phyloP scores from a whole-genome alignment of 2,329 filamentous ascomycete species.

The Exserohilum turcica region DNA sequence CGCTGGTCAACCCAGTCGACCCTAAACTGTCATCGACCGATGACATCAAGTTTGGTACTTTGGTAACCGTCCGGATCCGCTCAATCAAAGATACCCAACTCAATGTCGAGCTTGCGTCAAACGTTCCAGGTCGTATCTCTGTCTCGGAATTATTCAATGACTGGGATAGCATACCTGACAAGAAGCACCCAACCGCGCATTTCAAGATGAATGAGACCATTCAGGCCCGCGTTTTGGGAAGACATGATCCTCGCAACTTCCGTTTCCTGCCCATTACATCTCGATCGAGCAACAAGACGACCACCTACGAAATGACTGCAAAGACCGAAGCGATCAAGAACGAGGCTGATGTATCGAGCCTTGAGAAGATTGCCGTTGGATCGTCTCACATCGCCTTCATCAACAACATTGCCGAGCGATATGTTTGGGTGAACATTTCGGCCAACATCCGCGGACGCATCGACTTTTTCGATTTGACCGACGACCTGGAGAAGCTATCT shows the following conservation, averaged over 20 bases:
- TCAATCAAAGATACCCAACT: constrained; percentile 90
- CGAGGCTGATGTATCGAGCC: constrained; percentile 67
- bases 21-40: constrained; percentile 66
- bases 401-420: constrained; percentile 82
- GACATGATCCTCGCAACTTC: constrained; percentile 89
- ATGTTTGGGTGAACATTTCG: constrained; percentile 88
- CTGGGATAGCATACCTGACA: constrained; percentile 84
- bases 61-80: constrained; percentile 77
- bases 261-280: constrained; percentile 91
- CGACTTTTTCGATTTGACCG: constrained; percentile 79
- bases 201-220: constrained; percentile 75
- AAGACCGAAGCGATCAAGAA: constrained; percentile 65
- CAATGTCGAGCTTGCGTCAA: constrained; percentile 86
- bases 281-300: constrained; percentile 71
- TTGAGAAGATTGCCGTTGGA: constrained; percentile 74
- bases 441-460: constrained; percentile 87
- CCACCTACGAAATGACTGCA: constrained; percentile 83
- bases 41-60: constrained; percentile 74
- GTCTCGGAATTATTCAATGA: constrained; percentile 87
- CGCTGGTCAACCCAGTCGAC: constrained; percentile 68
- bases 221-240: constrained; percentile 77
- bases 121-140: constrained; percentile 90
- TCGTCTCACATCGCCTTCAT: constrained; percentile 80
- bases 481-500: constrained; percentile 79
- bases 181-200: constrained; percentile 76